These are phyloP conservation scores for Suillus plorans DNA, from an alignment of 768 basidiomycete species.

Conservation along the genomic window DNA sequence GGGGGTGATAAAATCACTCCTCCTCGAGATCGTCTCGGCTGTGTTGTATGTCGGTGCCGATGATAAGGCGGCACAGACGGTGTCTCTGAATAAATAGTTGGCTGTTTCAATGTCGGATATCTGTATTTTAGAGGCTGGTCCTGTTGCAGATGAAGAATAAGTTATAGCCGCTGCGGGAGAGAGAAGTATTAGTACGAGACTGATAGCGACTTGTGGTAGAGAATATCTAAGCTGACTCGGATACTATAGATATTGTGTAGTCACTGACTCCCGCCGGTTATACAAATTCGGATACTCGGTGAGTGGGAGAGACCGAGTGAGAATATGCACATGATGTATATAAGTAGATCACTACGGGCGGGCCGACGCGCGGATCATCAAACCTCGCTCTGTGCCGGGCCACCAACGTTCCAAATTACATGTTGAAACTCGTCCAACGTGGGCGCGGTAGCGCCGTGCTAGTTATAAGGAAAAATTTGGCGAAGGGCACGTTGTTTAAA, in stretches of 20 bases:
- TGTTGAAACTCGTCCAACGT: not conserved
- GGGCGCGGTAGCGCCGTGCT: not conserved
- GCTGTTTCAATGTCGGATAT: not conserved
- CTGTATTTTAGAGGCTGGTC: not conserved
- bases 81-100: not conserved
- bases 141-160: not conserved
- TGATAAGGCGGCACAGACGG: not conserved
- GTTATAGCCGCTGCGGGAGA: not conserved
- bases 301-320: no score
- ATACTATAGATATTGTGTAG: not conserved
- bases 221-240: not conserved
- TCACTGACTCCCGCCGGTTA: no score
- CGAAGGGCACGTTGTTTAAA: not conserved
- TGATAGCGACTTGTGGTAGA: not conserved
- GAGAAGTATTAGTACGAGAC: not conserved
- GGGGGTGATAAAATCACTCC: conserved; percentile 26
- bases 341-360: no score
- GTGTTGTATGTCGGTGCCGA: not conserved
- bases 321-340: no score
- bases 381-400: no score
- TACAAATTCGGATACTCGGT: no score
- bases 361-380: no score
- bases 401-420: not conserved
- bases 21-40: conserved; percentile 4
- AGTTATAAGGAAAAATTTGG: not conserved